Evolutionary conservation across 176 grass and related monocot species (phyloP), one percentile per base, ranked within the genome.

Genomic region (Dactylis glomerata): DNA sequence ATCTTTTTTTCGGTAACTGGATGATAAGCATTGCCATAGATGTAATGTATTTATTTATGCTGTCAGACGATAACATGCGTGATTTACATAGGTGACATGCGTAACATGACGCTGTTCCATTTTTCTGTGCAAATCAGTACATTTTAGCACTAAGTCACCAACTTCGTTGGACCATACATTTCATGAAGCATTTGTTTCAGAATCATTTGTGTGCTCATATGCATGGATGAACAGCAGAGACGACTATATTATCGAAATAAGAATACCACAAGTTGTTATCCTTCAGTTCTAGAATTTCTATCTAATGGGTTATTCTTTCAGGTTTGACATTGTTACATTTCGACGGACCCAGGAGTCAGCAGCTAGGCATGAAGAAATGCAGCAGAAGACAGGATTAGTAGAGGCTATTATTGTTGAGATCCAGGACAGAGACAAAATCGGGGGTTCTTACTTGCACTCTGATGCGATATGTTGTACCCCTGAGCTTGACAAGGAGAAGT

Each of bases 401-500:
- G 96, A 99, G 84, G 96, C 93, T 86, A 96, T 99, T 87, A 87
- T 99, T 82, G 91, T 99, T 68, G 93, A 94, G 87, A 96, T 99
- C 79, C 89, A 94, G 76, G 96, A 99, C 81, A 92, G 93, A 87
- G 93, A 94, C 64, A 99, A 96, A 76, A 99, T 99, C 42, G 96
- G 93, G 24, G 96, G 96, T 76, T 87, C 87, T 77, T 94, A 96
- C 71, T 87, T 99, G 33, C 91, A 91, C 27, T 92, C 96, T 83
- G 93, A 99, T 90, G 78, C 74, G 76, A 94, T 99, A 92, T 99
- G 96, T 69, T 99, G 96, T 83, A 94, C 87, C 13, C 89, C 65
- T 89, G 93, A 89, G 59, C 88, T 99, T 82, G 85, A 89, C 44
- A 86, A 89, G 56, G 79, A 88, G 49, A 88, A 89, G 50, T 86